phyloP scores from a whole-genome alignment of 2,329 filamentous ascomycete species.

The Drechslera avenae region DNA sequence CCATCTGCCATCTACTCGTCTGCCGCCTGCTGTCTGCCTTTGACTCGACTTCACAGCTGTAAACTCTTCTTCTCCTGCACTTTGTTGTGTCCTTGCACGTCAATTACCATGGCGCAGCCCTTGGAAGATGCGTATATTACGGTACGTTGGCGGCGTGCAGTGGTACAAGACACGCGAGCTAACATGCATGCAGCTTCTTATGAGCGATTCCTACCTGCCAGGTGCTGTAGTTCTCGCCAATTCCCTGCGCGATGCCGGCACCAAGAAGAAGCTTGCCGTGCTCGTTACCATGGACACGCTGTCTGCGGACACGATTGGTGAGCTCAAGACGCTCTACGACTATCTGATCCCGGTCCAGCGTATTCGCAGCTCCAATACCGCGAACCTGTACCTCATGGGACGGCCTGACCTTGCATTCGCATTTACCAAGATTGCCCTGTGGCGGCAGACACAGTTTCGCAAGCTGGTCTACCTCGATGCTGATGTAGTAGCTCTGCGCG shows the following conservation, averaged over 20 bases:
- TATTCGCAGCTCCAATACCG: slow-evolving; percentile 75
- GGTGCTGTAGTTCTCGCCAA: slow-evolving; percentile 93
- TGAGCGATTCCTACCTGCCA: slow-evolving; percentile 91
- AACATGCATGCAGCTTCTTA: slow-evolving; percentile 70
- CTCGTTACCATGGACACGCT: slow-evolving; percentile 82
- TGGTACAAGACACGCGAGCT: slow-evolving; percentile 31
- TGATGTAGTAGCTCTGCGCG: slow-evolving; percentile 87
- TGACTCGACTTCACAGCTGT: neutral
- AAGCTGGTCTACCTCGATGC: slow-evolving; percentile 95
- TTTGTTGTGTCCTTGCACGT: neutral
- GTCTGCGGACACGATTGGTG: slow-evolving; percentile 72
- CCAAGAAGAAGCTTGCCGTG: slow-evolving; percentile 82
- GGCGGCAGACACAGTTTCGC: slow-evolving; percentile 87
- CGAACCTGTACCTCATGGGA: slow-evolving; percentile 90
- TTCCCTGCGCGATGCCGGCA: slow-evolving; percentile 88
- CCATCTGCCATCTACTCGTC: no score
- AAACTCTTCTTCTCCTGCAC: neutral
- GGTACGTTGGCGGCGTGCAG: slow-evolving; percentile 51
- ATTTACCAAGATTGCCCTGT: slow-evolving; percentile 95
- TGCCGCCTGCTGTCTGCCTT: neutral
- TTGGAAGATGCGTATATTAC: slow-evolving; percentile 70
- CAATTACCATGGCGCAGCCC: slow-evolving; percentile 39
- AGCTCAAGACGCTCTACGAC: slow-evolving; percentile 86
- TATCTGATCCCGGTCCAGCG: slow-evolving; percentile 83
- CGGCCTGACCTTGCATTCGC: slow-evolving; percentile 87